These are phyloP conservation scores for Ecytonucleospora hepatopenaei DNA, from an alignment of 371 early-diverging fungal genomes.

Conservation along the genomic window DNA sequence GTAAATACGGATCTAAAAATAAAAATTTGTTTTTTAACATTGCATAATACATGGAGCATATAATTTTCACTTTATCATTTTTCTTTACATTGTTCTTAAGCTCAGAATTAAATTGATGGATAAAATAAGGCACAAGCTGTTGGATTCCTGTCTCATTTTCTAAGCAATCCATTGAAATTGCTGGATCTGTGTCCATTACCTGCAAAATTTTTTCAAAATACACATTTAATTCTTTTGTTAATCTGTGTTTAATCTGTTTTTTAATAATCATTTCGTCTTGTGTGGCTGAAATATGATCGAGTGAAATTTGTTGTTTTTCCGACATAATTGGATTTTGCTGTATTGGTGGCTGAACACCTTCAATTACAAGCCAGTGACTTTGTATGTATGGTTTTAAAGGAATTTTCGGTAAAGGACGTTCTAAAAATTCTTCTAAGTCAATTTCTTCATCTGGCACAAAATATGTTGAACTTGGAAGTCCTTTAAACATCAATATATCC, in stretches of 20 bases:
- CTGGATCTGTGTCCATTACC: slow-evolving; percentile 65
- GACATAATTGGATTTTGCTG: slow-evolving; percentile 84
- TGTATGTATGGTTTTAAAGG: slow-evolving; percentile 59
- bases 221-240: slow-evolving; percentile 82
- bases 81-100: slow-evolving; percentile 57
- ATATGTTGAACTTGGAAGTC: slow-evolving; percentile 61
- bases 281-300: slow-evolving; percentile 64
- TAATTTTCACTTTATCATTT: slow-evolving; percentile 57
- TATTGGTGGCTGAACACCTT: slow-evolving; percentile 93
- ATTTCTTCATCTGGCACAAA: slow-evolving; percentile 89
- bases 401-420: slow-evolving; percentile 75
- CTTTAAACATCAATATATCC: slow-evolving; percentile 63
- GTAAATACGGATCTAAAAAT: slow-evolving; percentile 91
- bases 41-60: slow-evolving; percentile 69
- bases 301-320: slow-evolving; percentile 57
- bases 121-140: slow-evolving; percentile 88
- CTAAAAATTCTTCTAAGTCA: slow-evolving; percentile 77
- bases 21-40: slow-evolving; percentile 74
- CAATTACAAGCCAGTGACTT: slow-evolving; percentile 94
- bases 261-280: slow-evolving; percentile 55
- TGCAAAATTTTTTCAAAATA: slow-evolving; percentile 86
- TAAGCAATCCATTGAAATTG: slow-evolving; percentile 72
- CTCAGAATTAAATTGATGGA: slow-evolving; percentile 77
- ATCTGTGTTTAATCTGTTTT: slow-evolving; percentile 62
- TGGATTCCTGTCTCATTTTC: slow-evolving; percentile 79